These are phyloP conservation scores for Citrus cavaleriei DNA, from an alignment of 345 rosid species.

Conservation along the genomic window DNA sequence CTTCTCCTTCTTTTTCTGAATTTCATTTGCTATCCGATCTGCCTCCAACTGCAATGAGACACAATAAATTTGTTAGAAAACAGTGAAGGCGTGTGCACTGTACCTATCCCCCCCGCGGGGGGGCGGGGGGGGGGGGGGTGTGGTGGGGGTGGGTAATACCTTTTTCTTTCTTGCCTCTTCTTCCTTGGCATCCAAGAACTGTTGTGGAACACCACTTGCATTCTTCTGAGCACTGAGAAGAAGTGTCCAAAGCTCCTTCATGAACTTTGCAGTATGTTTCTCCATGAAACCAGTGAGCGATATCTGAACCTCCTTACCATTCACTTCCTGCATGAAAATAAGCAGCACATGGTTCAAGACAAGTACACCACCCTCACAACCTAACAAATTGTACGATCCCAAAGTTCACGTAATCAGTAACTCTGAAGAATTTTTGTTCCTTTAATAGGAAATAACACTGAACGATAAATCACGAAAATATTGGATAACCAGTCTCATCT, in stretches of 20 bases:
- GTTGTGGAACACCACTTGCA: constrained; percentile 90
- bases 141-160: constrained; percentile 28
- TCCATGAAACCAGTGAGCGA: constrained; percentile 96
- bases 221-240: constrained; percentile 88
- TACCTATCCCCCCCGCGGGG: accelerated
- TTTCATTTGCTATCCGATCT: constrained; percentile 52
- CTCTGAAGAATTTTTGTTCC: not conserved
- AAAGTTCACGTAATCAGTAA: not conserved
- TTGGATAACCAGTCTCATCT: constrained; percentile 13
- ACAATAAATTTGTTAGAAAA: constrained; percentile 10
- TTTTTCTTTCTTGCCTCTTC: constrained; percentile 75
- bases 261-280: constrained; percentile 89
- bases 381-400: not conserved
- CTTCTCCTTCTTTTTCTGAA: constrained; percentile 63
- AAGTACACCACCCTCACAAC: not conserved
- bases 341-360: not conserved
- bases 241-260: constrained; percentile 98
- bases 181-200: constrained; percentile 77
- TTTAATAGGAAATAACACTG: not conserved
- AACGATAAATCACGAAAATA: not conserved
- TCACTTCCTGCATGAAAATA: constrained; percentile 53
- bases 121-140: not conserved
- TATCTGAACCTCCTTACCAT: constrained; percentile 91
- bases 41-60: constrained; percentile 56
- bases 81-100: not conserved